These are phyloP conservation scores for Xylariaceae sp. DNA, from an alignment of 2,329 filamentous ascomycete genomes.

Conservation along the genomic window DNA sequence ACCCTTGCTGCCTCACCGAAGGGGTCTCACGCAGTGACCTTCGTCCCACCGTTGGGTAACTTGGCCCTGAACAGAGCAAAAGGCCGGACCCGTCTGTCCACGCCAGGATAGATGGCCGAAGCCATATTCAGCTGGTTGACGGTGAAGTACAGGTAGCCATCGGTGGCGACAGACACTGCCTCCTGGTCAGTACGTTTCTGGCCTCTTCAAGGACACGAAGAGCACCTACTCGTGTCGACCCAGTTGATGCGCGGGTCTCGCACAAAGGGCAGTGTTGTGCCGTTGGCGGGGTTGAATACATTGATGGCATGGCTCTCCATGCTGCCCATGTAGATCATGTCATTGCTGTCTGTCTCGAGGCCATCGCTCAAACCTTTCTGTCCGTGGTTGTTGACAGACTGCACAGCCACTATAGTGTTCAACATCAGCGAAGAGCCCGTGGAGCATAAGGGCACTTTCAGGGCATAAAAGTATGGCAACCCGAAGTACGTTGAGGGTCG, in stretches of 20 bases:
- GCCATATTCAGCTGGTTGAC: slow-evolving; percentile 37
- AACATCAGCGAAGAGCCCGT: too few relatives aligned
- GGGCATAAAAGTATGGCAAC: too few relatives aligned
- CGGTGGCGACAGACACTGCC: slow-evolving; percentile 29
- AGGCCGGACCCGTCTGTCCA: slow-evolving; percentile 13
- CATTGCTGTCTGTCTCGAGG: slow-evolving; percentile 43
- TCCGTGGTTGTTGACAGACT: slow-evolving; percentile 32
- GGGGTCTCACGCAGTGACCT: too few relatives aligned
- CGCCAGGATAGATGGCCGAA: slow-evolving; percentile 7
- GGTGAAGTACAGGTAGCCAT: slow-evolving; percentile 46
- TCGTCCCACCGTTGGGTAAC: slow-evolving; percentile 16
- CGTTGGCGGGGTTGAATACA: slow-evolving; percentile 32
- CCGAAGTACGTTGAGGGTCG: too few relatives aligned
- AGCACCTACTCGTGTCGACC: slow-evolving; percentile 35
- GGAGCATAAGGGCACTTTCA: too few relatives aligned
- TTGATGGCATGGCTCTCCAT: slow-evolving; percentile 41
- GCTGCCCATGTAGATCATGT: slow-evolving; percentile 40
- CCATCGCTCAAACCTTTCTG: slow-evolving; percentile 45
- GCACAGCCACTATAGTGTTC: slow-evolving; percentile 33
- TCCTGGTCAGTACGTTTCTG: slow-evolving; percentile 1
- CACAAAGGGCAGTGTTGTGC: slow-evolving; percentile 33
- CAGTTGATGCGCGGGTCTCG: slow-evolving; percentile 35
- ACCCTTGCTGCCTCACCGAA: too few relatives aligned
- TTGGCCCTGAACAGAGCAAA: slow-evolving; percentile 19
- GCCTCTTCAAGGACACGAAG: background rate